These are phyloP conservation scores for Graphilbum fragrans DNA, from an alignment of 2,329 filamentous ascomycete genomes.

Conservation along the genomic window DNA sequence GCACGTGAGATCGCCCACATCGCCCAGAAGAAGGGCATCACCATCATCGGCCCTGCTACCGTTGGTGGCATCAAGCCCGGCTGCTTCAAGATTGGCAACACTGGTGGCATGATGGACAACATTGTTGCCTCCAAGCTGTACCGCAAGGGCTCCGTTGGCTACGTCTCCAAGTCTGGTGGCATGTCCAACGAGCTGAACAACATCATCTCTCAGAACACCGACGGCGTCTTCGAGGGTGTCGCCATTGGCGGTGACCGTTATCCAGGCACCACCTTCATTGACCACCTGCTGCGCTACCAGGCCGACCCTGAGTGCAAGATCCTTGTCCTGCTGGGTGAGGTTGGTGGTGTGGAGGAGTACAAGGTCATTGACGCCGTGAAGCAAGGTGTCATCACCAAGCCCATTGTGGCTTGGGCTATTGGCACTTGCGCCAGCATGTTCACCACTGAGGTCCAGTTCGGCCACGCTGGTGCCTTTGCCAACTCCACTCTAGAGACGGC, in stretches of 20 bases:
- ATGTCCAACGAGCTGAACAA: constrained; percentile 99
- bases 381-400: constrained; percentile 90
- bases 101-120: constrained; percentile 99
- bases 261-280: constrained; percentile 97
- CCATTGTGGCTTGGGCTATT: constrained; percentile 97
- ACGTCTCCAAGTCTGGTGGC: constrained; percentile 99
- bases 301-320: constrained; percentile 97
- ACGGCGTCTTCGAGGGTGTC: constrained; percentile 98
- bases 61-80: constrained; percentile 99
- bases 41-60: constrained; percentile 95
- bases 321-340: constrained; percentile 87
- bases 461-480: constrained; percentile 95
- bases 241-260: constrained; percentile 99
- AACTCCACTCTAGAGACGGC: constrained; percentile 99
- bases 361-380: constrained; percentile 98
- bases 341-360: constrained; percentile 99
- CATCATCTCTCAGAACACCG: constrained; percentile 91
- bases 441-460: constrained; percentile 99
- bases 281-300: constrained; percentile 94
- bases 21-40: constrained; percentile 96
- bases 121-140: constrained; percentile 99
- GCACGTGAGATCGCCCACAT: constrained; percentile 96
- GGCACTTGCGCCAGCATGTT: constrained; percentile 99
- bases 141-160: constrained; percentile 96
- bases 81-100: constrained; percentile 99